Conservation (phyloP, 805 yeast species). For the Candida khao-thaluensis region DNA sequence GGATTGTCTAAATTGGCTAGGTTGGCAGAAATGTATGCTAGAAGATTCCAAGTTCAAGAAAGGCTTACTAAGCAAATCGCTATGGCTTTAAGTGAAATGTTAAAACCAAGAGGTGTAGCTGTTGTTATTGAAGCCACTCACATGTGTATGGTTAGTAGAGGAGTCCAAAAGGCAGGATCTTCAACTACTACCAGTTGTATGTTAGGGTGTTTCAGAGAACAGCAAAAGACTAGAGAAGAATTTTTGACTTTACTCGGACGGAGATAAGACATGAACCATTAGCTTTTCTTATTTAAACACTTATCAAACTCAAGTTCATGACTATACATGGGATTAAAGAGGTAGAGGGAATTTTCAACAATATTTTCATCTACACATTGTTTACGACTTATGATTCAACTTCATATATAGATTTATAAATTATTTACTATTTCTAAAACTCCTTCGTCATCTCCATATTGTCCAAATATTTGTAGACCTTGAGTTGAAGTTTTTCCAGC, state of each 20-base stretch:
- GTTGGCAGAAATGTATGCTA: constrained; percentile 93
- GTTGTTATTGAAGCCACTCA: constrained; percentile 97
- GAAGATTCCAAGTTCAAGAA: constrained; percentile 97
- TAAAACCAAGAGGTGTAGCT: constrained; percentile 95
- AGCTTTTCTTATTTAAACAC: too few relatives aligned
- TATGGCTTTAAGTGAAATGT: constrained; percentile 86
- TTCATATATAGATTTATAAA: constrained; percentile 16
- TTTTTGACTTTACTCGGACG: constrained; percentile 79
- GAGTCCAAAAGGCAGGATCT: constrained; percentile 93
- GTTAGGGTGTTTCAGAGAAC: constrained; percentile 93
- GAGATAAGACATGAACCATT: too few relatives aligned
- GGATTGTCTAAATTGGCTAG: constrained; percentile 93
- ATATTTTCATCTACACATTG: constrained; percentile 4
- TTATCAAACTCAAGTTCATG: too few relatives aligned
- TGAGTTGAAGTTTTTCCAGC: constrained; percentile 23
- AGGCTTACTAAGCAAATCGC: constrained; percentile 96
- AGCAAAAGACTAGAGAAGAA: constrained; percentile 95
- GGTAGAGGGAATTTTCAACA: constrained; percentile 2
- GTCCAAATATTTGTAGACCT: constrained; percentile 84
- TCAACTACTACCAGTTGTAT: constrained; percentile 93
- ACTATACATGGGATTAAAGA: too few relatives aligned
- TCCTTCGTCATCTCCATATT: constrained; percentile 73
- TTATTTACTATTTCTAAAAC: constrained; percentile 45
- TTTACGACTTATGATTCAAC: constrained; percentile 35
- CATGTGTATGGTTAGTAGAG: constrained; percentile 99